Evolutionary conservation across 2,329 filamentous ascomycete genomes (phyloP), one percentile per base, ranked within the genome.

Genomic region (Trichoderma oligosporum): DNA sequence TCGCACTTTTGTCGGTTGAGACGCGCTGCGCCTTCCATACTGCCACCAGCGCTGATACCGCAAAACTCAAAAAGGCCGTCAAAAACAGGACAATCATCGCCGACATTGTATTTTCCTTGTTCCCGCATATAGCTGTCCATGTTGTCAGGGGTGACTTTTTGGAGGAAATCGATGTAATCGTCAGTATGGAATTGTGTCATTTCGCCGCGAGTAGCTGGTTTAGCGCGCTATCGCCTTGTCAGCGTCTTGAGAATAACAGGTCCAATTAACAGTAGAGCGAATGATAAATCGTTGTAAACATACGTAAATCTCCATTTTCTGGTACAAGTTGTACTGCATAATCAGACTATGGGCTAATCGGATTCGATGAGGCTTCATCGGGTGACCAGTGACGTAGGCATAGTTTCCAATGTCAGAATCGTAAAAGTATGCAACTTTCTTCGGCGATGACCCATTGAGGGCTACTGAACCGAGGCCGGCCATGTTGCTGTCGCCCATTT

Each of bases 341-440:
- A 99, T 91, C 64, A 99, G 82, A 68, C 95, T 94, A 73, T 99
- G 96, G 48, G 94, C 95, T 64, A 99, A 77, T 18, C 92, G 91
- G 67, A 99, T 87, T 20, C 94, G 88, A 82, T 96, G 96, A 61
- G 94, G 94, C 74, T 99, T 99, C 94, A 99, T 99, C 39, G 94
- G 94, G 78, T 99, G 94, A 18, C 91, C 91, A 61, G 91, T 91
- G 58, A 96, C 91, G 70, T 97, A 97, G 71, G 93, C 92, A 78
- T 97, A 97, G 74, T 97, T 97, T 63, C 93, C 93, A 70, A 97
- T 94, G 75, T 97, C 93, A 3, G 90, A 95, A 71, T 97, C 93
- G 81, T 97, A 97, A 74, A 97, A 97, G 76, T 97, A 97, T 56
- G 93, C 93, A 58, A 97, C 90, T 70, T 93, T 91, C 76, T 94